Evolutionary conservation across 129 eudicot genomes (phyloP).

Genomic region (Cynara cardunculus): DNA sequence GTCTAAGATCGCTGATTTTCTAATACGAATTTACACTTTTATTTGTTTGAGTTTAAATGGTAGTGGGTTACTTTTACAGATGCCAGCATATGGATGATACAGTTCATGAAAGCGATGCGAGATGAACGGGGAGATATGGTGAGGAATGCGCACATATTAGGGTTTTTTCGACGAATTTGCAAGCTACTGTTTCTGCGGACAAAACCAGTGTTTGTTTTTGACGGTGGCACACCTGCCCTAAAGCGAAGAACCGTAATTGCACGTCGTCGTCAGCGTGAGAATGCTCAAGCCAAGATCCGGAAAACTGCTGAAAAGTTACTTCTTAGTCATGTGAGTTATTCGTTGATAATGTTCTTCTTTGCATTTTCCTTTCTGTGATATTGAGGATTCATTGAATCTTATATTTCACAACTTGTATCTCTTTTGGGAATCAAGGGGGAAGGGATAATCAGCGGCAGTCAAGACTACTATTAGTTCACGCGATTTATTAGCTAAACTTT

Average conservation of each 20-base stretch:
- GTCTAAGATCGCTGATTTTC: not conserved
- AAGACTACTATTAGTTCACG: not conserved
- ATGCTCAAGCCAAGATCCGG: conserved; percentile 81
- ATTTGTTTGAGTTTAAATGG: not conserved
- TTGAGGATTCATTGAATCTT: not conserved
- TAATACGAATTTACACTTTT: not conserved
- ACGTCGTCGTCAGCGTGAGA: conserved; percentile 80
- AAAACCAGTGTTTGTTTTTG: conserved; percentile 88
- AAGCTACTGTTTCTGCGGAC: conserved; percentile 71
- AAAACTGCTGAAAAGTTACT: conserved; percentile 87
- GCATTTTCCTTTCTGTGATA: not conserved
- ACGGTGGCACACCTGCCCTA: conserved; percentile 79
- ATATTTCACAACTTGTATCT: not conserved
- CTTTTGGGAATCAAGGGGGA: not conserved
- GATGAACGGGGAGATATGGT: conserved; percentile 98
- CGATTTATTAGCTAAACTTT: not conserved
- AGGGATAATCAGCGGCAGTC: not conserved
- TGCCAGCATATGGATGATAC: conserved; percentile 97
- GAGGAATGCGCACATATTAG: conserved; percentile 81
- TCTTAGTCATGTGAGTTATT: conserved; percentile 63
- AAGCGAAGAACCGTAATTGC: conserved; percentile 82
- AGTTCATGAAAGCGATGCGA: conserved; percentile 93
- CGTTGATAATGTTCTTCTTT: not conserved
- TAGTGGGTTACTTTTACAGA: conserved; percentile 36
- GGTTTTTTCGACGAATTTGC: conserved; percentile 86